Evolutionary conservation across 140 eudicot species (phyloP), one percentile per base, ranked within the genome.

Genomic region (Bidens hawaiensis): DNA sequence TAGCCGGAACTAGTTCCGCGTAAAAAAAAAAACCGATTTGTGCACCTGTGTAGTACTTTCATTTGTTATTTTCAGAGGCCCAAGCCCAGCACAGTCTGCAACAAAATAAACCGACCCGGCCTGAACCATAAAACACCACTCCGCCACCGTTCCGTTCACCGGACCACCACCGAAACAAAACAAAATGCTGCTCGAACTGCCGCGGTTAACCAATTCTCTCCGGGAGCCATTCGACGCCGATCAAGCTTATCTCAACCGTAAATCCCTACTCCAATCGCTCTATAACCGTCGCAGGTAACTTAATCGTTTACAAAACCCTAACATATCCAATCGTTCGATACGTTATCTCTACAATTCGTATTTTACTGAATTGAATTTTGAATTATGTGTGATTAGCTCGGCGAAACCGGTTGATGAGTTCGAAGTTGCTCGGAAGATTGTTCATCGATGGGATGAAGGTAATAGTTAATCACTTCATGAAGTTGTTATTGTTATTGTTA

Each of bases 371-470:
- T 58, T 66, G 31, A 25, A 23, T 4, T 36, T 66, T 64, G 60
- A 41, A n/a, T 67, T 24, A 12, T 56, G 17, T 40, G 0, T 60
- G 38, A 54, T 22, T 71, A 81, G 94, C 76, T 70, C 81, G 27
- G 73, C 79, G 17, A 82, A 78, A 47, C 65, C 95, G 12, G 54
- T 64, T 42, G 85, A 86, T 21, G 99, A 84, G 50, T 91, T 89
- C 18, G 86, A 87, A 57, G 91, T 91, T 6, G 96, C 95, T 33
- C 78, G 87, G 24, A 81, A 66, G 71, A 80, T 91, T 52, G 88
- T 91, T 36, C 72, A 78, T 72, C 65, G 75, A 23, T 91, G 99
- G 99, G 96, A 88, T 12, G 84, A 82, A 91, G 99, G 99, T 90
- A 79, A 60, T 36, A 38, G 56, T 21, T 16, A 11, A n/a, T 30